phyloP scores from a whole-genome alignment of 352 stramenopile species.

The Globisporangium splendens region DNA sequence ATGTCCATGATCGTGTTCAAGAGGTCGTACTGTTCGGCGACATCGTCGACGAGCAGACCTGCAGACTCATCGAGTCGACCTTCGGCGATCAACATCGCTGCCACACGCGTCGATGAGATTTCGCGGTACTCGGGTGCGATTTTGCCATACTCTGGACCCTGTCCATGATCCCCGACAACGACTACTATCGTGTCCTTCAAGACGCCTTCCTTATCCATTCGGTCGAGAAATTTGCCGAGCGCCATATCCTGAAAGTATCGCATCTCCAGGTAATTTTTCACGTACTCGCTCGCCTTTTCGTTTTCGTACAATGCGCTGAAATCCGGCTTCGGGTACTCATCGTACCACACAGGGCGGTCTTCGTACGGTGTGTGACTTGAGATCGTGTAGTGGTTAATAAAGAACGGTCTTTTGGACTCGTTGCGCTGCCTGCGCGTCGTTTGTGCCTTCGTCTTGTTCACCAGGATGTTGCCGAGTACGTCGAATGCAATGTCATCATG shows the following conservation, averaged over 20 bases:
- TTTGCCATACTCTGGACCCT: slow-evolving; percentile 33
- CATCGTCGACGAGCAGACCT: slow-evolving; percentile 26
- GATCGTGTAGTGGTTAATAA: slow-evolving; percentile 59
- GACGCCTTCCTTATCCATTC: slow-evolving; percentile 33
- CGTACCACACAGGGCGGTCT: slow-evolving; percentile 35
- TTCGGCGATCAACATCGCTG: slow-evolving; percentile 30
- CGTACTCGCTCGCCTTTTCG: slow-evolving; percentile 7
- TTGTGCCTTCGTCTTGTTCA: slow-evolving; percentile 41
- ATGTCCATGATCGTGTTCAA: slow-evolving; percentile 41
- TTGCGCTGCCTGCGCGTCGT: slow-evolving; percentile 15
- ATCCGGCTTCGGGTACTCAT: slow-evolving; percentile 20
- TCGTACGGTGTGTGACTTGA: slow-evolving; percentile 48
- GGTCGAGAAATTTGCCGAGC: slow-evolving; percentile 50
- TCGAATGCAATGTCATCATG: slow-evolving; percentile 51
- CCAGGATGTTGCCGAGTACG: slow-evolving; percentile 41
- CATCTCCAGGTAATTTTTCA: slow-evolving; percentile 39
- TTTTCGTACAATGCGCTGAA: slow-evolving; percentile 32
- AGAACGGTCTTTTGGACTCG: slow-evolving; percentile 35
- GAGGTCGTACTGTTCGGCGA: slow-evolving; percentile 34
- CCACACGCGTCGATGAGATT: slow-evolving; percentile 25
- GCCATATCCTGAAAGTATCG: slow-evolving; percentile 47
- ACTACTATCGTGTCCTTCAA: slow-evolving; percentile 56
- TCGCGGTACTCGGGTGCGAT: slow-evolving; percentile 28
- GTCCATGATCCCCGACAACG: slow-evolving; percentile 47
- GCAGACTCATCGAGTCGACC: slow-evolving; percentile 24